Base-by-base conservation (phyloP, 2,329 filamentous ascomycete species). In the Calonectria ilicicola region DNA sequence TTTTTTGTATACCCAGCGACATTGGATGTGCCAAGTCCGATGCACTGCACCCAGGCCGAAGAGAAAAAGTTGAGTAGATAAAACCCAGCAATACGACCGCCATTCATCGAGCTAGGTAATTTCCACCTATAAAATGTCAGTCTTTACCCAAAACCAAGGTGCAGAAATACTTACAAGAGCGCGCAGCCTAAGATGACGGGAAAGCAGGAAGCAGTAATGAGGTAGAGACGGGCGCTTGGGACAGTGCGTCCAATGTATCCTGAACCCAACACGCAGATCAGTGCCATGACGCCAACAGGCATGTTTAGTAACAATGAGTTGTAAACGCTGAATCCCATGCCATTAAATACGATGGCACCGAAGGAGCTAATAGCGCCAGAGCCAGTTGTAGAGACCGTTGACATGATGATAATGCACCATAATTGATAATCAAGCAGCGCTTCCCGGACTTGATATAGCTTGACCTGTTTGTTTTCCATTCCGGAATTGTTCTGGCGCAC, bases 401-500 rank as follows among this genome's bases (percentile, higher is more conserved):
- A 79, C 56, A 83, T 75, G 4, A 80, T 44, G 21, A 79, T 73
- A 67, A 82, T 79, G 12, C 76, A 78, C 82, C 87, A 90, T 9
- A 90, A 75, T 74, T 90, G 89, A 29, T 87, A 72, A 68, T 91
- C 89, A 1, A 86, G 70, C 0, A 88, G 67, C 0, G 87, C 87
- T 74, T 89, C 88, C 0, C 83, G 82, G 42, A 89, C 85, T 70
- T 89, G 88, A 15, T 83, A 81, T 75, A 80, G 82, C 70, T 88
- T 88, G 76, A 89, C 86, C 1, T 81, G 82, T 60, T 84, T 82
- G 76, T 87, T 89, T 15, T 88, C 79, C 2, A 89, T 84, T 6
- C 87, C 87, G 0, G 86, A 86, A 65, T 83, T 78, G 35, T 89
- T 86, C 0, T 85, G 81, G 3, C 84, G 88, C 12, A 94, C 87